Evolutionary conservation across 1,284 basidiomycete genomes (phyloP), one percentile per base, ranked within the genome.

Genomic region (Phlebopus sp.): DNA sequence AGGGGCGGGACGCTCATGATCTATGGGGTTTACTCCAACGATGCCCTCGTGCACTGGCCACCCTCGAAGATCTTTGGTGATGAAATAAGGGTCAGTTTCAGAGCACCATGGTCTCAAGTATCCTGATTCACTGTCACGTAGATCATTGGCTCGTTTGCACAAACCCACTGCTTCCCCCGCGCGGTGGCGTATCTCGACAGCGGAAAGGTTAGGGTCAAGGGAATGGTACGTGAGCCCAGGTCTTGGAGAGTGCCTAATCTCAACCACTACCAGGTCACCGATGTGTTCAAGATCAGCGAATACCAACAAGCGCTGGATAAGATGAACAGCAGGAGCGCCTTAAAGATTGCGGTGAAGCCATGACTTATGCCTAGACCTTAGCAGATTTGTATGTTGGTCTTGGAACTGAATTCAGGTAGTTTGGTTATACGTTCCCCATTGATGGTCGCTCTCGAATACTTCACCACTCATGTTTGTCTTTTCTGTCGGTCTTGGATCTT

Each of bases 111-210:
- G 7, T 37, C 14, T 27, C 38, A 30, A 17, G 17, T 10, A 29
- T 29, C 27, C 21, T 32, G n/a, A 34, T 11, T 55, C 37, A 39
- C 47, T 41, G 21, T 30, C 41, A 19, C 45, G 14, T 52, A 86
- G 85, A 89, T 92, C 60, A 84, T 91, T 59, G 87, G 88, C 31
- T 91, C 88, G 1, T 91, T 92, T 70, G 82, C 88, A 7, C 90
- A 90, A 64, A 85, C 81, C 6, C 79, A 82, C 71, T 91, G 89
- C 71, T 92, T 93, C 76, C 87, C 90, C 47, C 83, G 90, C 38
- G 88, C 89, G 10, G 82, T 92, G 44, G 82, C 82, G 7, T 90
- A 92, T 63, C 77, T 92, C 49, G 90, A 93, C 59, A 82, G 80
- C 55, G 86, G 89, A 31, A 91, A 88, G 72, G 75, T 93, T 61